Base-by-base conservation (phyloP, 2,329 filamentous ascomycete genomes). In the Fusarium lateritium region DNA sequence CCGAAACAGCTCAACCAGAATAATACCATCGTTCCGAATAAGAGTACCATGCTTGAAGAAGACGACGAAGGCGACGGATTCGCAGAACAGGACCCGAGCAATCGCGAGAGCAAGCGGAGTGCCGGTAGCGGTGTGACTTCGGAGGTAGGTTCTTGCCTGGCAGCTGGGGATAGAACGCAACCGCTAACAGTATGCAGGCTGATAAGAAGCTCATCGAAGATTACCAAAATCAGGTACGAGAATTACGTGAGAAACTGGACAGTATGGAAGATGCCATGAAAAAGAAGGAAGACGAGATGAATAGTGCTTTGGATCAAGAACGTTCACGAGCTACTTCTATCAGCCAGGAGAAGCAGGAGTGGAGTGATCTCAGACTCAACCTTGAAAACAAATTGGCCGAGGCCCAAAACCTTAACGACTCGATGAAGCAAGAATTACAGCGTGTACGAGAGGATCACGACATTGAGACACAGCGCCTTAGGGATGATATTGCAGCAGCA, bases 1-100 rank as follows among this genome's bases (percentile, higher is more conserved):
- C 92, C 93, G 17, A 97, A 97, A 77, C 94, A 94, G 38, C 94
- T 97, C 70, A 81, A 80, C 47, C 94, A 97, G 77, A 95, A 92
- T 77, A 98, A 97, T 77, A 98, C 94, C 0, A 97, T 98, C 74
- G 92, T 98, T 33, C 96, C 96, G 1, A 98, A 98, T 77, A 99
- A 98, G 82, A 97, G 95, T 75, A 98, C 93, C 1, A 94, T 98
- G 91, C 89, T 98, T 2, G 96, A 99, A 79, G 96, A 98, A 77
- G 94, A 97, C 70, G 94, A 97, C 72, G 93, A 93, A 68, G 84
- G 84, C 50, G 86, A 75, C 46, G 85, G 88, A 4, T 92, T 92
- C 77, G 87, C 86, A 28, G 76, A 77, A 22, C 68, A 73, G 31
- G 67, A 62, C 36, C 73, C 73, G 24, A 80, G 70, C 60, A 71